A percentile compares a stretch with the other conserved stretches of the same genome.
phyloP scores from a whole-genome alignment of 78 protist genomes.

The Dictyostelium capitatum region DNA sequence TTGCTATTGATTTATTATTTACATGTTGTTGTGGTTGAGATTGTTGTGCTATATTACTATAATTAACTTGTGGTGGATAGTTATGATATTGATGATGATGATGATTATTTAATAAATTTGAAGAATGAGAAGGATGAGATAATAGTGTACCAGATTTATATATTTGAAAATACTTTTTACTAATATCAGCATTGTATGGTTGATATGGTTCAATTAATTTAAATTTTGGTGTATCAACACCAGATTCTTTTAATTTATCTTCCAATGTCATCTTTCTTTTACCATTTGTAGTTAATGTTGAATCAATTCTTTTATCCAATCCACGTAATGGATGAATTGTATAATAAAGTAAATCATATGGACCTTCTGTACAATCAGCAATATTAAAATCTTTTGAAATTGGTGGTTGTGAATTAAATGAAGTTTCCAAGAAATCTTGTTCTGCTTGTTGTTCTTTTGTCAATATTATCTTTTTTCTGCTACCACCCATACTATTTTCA shows the following conservation, averaged over 20 bases:
- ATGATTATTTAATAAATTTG: neutral
- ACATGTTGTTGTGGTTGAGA: neutral
- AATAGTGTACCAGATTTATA: conserved; percentile 37
- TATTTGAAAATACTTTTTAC: conserved; percentile 14
- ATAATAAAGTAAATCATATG: conserved; percentile 49
- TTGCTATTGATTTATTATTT: neutral
- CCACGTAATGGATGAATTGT: conserved; percentile 64
- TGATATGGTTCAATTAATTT: conserved; percentile 8
- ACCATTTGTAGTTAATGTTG: conserved; percentile 2
- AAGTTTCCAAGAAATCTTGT: conserved; percentile 43
- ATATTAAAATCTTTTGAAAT: neutral
- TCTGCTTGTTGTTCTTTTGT: conserved; percentile 38
- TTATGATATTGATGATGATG: neutral
- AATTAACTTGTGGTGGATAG: neutral
- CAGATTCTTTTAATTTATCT: conserved; percentile 33
- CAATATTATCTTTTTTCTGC: neutral
- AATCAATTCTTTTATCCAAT: conserved; percentile 16
- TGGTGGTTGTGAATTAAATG: neutral
- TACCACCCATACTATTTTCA: neutral
- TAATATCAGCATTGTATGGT: conserved; percentile 38
- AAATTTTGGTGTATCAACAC: conserved; percentile 33
- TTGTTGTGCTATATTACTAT: neutral
- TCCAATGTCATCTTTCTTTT: conserved; percentile 23
- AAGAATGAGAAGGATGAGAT: neutral
- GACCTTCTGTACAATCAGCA: conserved; percentile 7